Percentiles rank a stretch among this genome's conserved stretches.
Conservation (phyloP, 345 rosid genomes). For the Murraya koenigii region DNA sequence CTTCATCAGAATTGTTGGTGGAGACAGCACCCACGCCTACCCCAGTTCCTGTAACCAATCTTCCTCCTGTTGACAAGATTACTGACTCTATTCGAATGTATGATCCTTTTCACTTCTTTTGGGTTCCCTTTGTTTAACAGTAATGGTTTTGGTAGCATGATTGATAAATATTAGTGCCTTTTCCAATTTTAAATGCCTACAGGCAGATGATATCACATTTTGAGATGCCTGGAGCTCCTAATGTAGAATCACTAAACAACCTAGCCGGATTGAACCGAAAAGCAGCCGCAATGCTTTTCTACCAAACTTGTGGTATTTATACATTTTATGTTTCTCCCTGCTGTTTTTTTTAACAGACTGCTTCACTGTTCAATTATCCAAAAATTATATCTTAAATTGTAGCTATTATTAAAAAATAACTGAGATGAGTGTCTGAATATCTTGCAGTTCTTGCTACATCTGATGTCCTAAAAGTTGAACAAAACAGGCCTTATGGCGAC, state of each 20-base stretch:
- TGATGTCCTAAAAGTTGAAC: conserved; percentile 56
- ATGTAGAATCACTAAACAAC: conserved; percentile 60
- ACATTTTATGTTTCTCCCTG: conserved; percentile 3
- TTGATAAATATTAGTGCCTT: not conserved
- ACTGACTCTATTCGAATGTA: conserved; percentile 72
- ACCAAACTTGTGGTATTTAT: conserved; percentile 72
- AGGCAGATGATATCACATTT: conserved; percentile 81
- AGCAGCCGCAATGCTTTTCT: conserved; percentile 80
- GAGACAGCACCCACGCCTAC: conserved; percentile 86
- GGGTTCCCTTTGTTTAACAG: not conserved
- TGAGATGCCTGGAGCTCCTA: conserved; percentile 73
- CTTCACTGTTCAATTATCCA: too few relatives aligned
- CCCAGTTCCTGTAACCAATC: conserved; percentile 37
- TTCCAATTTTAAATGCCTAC: conserved; percentile 14
- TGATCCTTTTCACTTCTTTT: not conserved
- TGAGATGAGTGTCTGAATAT: not conserved
- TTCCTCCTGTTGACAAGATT: conserved; percentile 52
- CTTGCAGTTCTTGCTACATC: conserved; percentile 69
- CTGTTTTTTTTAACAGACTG: too few relatives aligned
- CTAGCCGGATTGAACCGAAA: conserved; percentile 72
- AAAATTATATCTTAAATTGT: not conserved
- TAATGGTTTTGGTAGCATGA: not conserved
- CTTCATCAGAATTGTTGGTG: conserved; percentile 47
- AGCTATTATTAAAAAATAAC: not conserved
- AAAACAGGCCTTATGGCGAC: conserved; percentile 62